Percentiles rank a stretch among this genome's conserved stretches.
These are phyloP conservation scores for Wickerhamiella shivajii DNA, from an alignment of 805 yeast species.

Conservation along the genomic window DNA sequence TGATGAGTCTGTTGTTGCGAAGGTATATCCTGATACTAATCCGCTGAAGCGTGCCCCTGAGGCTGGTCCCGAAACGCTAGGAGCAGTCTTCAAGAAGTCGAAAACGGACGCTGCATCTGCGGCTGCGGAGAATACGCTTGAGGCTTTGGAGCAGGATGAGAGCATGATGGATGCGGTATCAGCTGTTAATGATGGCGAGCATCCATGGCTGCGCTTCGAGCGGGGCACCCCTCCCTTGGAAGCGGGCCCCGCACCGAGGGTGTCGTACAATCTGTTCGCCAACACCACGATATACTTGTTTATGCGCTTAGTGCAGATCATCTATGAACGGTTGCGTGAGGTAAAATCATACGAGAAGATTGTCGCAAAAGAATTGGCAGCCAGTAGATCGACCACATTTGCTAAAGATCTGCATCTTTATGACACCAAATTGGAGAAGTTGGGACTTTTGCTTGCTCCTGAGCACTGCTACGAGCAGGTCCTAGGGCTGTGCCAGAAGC, in stretches of 20 bases:
- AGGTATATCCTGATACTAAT: constrained; percentile 10
- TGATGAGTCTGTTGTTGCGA: constrained; percentile 18
- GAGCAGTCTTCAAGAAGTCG: constrained; percentile 35
- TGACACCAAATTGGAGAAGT: constrained; percentile 64
- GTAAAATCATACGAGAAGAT: constrained; percentile 54
- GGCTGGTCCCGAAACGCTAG: constrained; percentile 33
- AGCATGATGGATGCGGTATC: constrained; percentile 5
- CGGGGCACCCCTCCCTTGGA: constrained; percentile 15
- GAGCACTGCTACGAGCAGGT: constrained; percentile 49
- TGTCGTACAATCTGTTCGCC: constrained; percentile 63
- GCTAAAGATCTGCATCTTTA: constrained; percentile 76
- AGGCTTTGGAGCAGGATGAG: constrained; percentile 6
- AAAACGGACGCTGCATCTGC: constrained; percentile 12
- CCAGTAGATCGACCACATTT: constrained; percentile 35
- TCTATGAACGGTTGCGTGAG: constrained; percentile 68
- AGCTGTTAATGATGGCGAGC: constrained; percentile 8
- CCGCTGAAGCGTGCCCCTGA: constrained; percentile 14
- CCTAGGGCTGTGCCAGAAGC: constrained; percentile 53
- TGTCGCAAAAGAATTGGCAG: constrained; percentile 59
- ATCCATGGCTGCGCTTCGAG: constrained; percentile 19
- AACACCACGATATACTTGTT: constrained; percentile 82
- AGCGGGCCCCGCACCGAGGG: constrained; percentile 20
- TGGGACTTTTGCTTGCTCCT: constrained; percentile 51
- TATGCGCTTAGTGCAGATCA: constrained; percentile 67
- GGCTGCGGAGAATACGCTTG: too few species aligned